A percentile compares a stretch with the other conserved stretches of the same genome.
These are phyloP conservation scores for Rhizopus sp. DNA, from an alignment of 371 early-diverging fungal genomes.

Conservation along the genomic window DNA sequence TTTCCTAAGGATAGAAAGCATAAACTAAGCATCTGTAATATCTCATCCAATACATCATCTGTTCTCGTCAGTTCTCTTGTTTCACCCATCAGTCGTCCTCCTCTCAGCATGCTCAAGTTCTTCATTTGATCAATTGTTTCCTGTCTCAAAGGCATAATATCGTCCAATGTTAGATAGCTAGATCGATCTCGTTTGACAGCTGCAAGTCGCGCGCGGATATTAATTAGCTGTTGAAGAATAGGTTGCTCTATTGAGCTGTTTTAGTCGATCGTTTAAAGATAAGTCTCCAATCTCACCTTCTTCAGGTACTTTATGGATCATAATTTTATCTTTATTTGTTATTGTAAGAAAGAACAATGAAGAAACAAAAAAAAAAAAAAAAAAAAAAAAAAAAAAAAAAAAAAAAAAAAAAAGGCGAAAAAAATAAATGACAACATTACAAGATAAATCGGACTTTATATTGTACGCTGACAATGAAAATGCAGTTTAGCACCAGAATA, in stretches of 20 bases:
- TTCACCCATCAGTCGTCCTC: slow-evolving; percentile 26
- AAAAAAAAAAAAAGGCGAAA: too few relatives aligned
- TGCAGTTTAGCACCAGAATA: too few relatives aligned
- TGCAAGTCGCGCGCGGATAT: slow-evolving; percentile 67
- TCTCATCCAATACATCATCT: slow-evolving; percentile 74
- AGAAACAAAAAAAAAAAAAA: neutral
- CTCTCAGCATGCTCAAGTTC: slow-evolving; percentile 29
- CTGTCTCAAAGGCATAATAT: slow-evolving; percentile 61
- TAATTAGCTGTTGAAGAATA: slow-evolving; percentile 61
- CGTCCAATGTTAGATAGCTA: slow-evolving; percentile 60
- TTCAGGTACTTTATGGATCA: slow-evolving; percentile 28
- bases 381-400: slow-evolving; percentile 4
- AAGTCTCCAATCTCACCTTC: slow-evolving; percentile 20
- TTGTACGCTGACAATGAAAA: too few relatives aligned
- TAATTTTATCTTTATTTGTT: neutral
- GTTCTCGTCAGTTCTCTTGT: slow-evolving; percentile 56
- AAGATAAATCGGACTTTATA: too few relatives aligned
- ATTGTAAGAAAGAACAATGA: too few relatives aligned
- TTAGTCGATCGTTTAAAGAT: neutral
- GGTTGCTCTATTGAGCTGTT: slow-evolving; percentile 49
- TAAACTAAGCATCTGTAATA: slow-evolving; percentile 75
- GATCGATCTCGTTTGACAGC: slow-evolving; percentile 74
- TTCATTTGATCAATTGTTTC: slow-evolving; percentile 36
- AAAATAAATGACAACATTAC: too few relatives aligned
- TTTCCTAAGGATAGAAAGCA: slow-evolving; percentile 80